These are phyloP conservation scores for Termitomyces sp. DNA, from an alignment of 768 basidiomycete species.

Conservation along the genomic window DNA sequence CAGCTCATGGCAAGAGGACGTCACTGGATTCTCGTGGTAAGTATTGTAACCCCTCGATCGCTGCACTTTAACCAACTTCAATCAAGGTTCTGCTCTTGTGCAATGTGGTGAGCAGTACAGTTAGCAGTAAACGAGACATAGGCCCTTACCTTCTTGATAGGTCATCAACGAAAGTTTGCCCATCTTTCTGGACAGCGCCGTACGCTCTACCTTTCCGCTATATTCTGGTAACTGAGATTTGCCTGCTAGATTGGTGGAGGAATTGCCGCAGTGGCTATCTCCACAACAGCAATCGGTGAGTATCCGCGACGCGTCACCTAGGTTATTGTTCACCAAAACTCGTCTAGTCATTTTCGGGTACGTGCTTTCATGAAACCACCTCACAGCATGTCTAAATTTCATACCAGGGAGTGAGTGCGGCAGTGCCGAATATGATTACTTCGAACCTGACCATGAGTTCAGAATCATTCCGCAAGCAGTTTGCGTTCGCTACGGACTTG, in stretches of 20 bases:
- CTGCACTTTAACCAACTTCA: neutral
- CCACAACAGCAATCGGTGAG: conserved; percentile 67
- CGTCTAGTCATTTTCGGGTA: conserved; percentile 76
- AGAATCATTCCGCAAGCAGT: conserved; percentile 67
- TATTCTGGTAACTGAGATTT: neutral
- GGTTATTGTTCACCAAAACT: conserved; percentile 1
- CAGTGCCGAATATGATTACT: neutral
- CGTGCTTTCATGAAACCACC: conserved; percentile 15
- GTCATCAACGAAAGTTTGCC: conserved; percentile 81
- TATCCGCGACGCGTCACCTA: neutral
- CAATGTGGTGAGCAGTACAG: conserved; percentile 62
- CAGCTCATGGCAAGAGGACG: conserved; percentile 57
- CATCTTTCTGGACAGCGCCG: conserved; percentile 76
- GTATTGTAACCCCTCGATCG: conserved; percentile 13
- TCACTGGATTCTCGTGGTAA: conserved; percentile 92
- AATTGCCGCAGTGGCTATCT: conserved; percentile 70
- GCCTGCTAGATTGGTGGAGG: conserved; percentile 50
- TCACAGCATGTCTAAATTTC: conserved; percentile 13
- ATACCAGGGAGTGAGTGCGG: conserved; percentile 60
- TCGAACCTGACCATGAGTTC: neutral
- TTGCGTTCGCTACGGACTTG: conserved; percentile 74
- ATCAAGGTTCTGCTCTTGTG: conserved; percentile 74
- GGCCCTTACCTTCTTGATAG: conserved; percentile 28
- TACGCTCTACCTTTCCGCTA: conserved; percentile 22
- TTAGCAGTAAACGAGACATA: neutral